Conservation (phyloP, 83 land plant species). For the Picea abies region DNA sequence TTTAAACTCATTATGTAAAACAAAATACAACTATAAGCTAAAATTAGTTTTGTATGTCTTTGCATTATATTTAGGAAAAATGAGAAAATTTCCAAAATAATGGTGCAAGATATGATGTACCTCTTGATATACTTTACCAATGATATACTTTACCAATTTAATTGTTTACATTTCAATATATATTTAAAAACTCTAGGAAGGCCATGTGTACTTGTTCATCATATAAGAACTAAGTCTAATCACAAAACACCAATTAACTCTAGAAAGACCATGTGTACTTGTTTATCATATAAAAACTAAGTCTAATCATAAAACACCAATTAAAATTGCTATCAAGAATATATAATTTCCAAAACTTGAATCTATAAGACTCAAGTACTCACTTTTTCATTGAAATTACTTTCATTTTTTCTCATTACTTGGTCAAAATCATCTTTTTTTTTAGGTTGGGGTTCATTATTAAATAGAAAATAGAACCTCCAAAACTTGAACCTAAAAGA, state of each 20-base stretch:
- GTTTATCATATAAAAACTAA: slow-evolving; percentile 81
- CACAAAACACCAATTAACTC: slow-evolving; percentile 24
- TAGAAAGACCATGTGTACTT: slow-evolving; percentile 84
- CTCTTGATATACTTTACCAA: slow-evolving; percentile 89
- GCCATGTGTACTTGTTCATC: slow-evolving; percentile 88
- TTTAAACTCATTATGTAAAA: not conserved
- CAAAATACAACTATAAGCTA: not conserved
- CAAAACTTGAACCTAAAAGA: not conserved
- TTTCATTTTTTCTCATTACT: slow-evolving; percentile 98
- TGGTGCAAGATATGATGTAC: slow-evolving; percentile 16
- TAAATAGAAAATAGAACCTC: slow-evolving; percentile 37
- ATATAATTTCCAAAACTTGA: not conserved
- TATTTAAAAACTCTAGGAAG: slow-evolving; percentile 86
- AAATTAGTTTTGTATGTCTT: not conserved
- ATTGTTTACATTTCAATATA: slow-evolving; percentile 82
- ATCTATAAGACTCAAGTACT: not conserved
- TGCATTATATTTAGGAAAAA: not conserved
- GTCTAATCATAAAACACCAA: slow-evolving; percentile 38
- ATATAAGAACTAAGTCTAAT: slow-evolving; percentile 76
- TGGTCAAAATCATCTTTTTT: slow-evolving; percentile 93
- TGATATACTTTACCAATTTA: too few relatives aligned
- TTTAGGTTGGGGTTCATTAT: slow-evolving; percentile 56
- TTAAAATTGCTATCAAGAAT: not conserved
- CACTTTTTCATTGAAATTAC: slow-evolving; percentile 17
- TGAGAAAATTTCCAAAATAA: not conserved